Conservation (phyloP, 352 stramenopile genomes). For the Heterotrichella gracilis region DNA sequence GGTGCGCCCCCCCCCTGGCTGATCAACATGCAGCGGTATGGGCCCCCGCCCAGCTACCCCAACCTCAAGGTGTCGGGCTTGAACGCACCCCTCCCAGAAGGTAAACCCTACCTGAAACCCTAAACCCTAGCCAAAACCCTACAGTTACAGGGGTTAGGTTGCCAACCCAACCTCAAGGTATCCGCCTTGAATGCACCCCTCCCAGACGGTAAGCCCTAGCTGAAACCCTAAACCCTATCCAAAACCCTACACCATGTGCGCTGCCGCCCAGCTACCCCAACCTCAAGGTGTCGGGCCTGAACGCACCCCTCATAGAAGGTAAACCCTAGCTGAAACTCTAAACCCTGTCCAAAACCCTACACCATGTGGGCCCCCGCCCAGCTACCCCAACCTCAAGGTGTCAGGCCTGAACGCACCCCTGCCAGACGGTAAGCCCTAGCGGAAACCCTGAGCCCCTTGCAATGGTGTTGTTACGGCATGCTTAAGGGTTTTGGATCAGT, state of each 20-base stretch:
- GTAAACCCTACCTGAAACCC: slow-evolving; percentile 53
- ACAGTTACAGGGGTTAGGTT: too few species aligned
- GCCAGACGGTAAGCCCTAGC: slow-evolving; percentile 48
- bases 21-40: slow-evolving; percentile 88
- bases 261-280: slow-evolving; percentile 74
- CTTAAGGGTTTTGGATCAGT: too few species aligned
- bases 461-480: too few species aligned
- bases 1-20: slow-evolving; percentile 72
- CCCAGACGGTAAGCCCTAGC: slow-evolving; percentile 48
- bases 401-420: slow-evolving; percentile 80
- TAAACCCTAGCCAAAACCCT: too few species aligned
- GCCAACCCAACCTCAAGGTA: slow-evolving; percentile 73
- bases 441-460: too few species aligned
- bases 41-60: slow-evolving; percentile 68
- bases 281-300: slow-evolving; percentile 74
- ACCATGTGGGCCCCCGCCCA: slow-evolving; percentile 67
- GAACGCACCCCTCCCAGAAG: slow-evolving; percentile 63
- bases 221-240: too few species aligned
- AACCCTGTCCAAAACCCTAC: too few species aligned
- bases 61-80: slow-evolving; percentile 75
- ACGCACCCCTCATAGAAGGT: slow-evolving; percentile 57
- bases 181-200: slow-evolving; percentile 79
- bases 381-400: slow-evolving; percentile 74
- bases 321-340: too few species aligned
- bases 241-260: too few species aligned